Conservation (phyloP, 2,329 filamentous ascomycete genomes). For the Achaetomium macrosporum region DNA sequence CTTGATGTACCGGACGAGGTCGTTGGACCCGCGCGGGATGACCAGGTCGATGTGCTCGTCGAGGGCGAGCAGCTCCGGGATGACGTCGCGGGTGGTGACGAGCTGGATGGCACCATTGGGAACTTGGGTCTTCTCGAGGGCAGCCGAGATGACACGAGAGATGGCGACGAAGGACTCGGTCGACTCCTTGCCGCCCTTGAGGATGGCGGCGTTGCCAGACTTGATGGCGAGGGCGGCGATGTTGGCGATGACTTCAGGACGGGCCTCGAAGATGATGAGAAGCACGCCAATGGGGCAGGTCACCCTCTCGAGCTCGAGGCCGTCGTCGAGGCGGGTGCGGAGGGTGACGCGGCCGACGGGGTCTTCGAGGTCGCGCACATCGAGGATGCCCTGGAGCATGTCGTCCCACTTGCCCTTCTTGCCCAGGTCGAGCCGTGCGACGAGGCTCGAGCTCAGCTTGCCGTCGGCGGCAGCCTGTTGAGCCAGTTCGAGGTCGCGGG, state of each 20-base stretch:
- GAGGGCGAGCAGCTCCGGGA: conserved; percentile 78
- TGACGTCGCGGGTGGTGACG: conserved; percentile 85
- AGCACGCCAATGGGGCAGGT: conserved; percentile 96
- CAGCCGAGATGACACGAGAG: conserved; percentile 73
- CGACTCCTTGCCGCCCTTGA: conserved; percentile 96
- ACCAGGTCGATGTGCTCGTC: conserved; percentile 90
- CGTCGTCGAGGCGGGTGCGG: conserved; percentile 80
- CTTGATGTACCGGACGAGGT: conserved; percentile 86
- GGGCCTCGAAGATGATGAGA: conserved; percentile 95
- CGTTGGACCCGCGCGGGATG: conserved; percentile 86
- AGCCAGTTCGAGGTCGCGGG: conserved; percentile 70
- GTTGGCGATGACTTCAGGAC: conserved; percentile 96
- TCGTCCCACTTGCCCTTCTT: conserved; percentile 92
- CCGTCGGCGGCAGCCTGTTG: conserved; percentile 68
- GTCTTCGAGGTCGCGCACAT: conserved; percentile 78
- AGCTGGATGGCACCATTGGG: conserved; percentile 87
- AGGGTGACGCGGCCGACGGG: conserved; percentile 87
- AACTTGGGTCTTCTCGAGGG: conserved; percentile 66
- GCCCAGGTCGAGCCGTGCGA: conserved; percentile 81
- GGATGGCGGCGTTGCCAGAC: conserved; percentile 91
- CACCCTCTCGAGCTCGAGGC: conserved; percentile 76
- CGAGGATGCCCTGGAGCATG: conserved; percentile 91
- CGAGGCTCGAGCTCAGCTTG: conserved; percentile 70
- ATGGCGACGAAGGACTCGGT: conserved; percentile 93
- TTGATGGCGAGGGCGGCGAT: conserved; percentile 95